Evolutionary conservation across 2,329 filamentous ascomycete genomes (phyloP).

Genomic region (Ustulina deusta): DNA sequence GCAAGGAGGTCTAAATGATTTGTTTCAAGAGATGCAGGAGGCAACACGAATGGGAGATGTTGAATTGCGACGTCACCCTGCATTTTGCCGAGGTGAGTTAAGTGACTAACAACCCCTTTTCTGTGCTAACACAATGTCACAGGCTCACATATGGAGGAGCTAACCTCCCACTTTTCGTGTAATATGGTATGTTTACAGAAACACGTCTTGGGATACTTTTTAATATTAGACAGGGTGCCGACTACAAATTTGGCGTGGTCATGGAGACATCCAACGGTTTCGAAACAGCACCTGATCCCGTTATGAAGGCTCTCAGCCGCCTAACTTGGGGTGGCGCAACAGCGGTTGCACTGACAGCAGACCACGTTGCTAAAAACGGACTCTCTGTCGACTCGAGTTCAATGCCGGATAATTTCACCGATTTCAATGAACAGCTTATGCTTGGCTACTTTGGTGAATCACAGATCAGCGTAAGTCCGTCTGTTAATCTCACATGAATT

Average conservation of each 20-base stretch:
- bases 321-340: slow-evolving; percentile 66
- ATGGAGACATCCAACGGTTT: slow-evolving; percentile 63
- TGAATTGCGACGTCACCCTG: slow-evolving; percentile 59
- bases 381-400: slow-evolving; percentile 29
- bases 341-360: slow-evolving; percentile 52
- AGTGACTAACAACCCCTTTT: slow-evolving; percentile 37
- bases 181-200: slow-evolving; percentile 60
- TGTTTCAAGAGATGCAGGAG: slow-evolving; percentile 65
- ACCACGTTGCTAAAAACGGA: slow-evolving; percentile 27
- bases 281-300: slow-evolving; percentile 58
- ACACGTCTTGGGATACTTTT: slow-evolving; percentile 26
- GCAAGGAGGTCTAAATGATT: slow-evolving; percentile 68
- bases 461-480: slow-evolving; percentile 63
- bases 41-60: slow-evolving; percentile 52
- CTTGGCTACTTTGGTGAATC: slow-evolving; percentile 72
- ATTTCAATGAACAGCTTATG: slow-evolving; percentile 73
- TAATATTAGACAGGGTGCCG: slow-evolving; percentile 62
- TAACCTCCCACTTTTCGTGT: slow-evolving; percentile 64
- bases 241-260: slow-evolving; percentile 74
- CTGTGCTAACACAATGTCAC: slow-evolving; percentile 38
- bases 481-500: background rate
- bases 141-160: slow-evolving; percentile 55
- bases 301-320: slow-evolving; percentile 64
- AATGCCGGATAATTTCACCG: slow-evolving; percentile 49
- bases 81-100: slow-evolving; percentile 51